Percentiles rank a stretch among this genome's conserved stretches.
phyloP scores from a whole-genome alignment of 2,329 filamentous ascomycete species.

The Hymenoscyphus salicellus region DNA sequence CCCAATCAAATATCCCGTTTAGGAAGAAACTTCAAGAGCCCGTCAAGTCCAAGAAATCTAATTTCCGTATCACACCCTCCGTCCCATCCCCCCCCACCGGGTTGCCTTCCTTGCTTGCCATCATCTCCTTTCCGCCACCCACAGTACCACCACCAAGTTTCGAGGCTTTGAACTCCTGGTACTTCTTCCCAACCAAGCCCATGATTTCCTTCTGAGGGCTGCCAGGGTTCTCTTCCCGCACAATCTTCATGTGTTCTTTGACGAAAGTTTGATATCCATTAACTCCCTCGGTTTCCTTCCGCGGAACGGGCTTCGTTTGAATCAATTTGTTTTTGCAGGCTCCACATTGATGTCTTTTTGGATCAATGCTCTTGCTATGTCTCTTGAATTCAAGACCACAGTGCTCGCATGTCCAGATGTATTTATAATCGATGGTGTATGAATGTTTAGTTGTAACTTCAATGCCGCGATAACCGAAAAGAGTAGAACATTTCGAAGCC shows the following conservation, averaged over 20 bases:
- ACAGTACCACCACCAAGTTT: conserved; percentile 18
- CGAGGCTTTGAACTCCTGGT: conserved; percentile 50
- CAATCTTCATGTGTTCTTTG: conserved; percentile 63
- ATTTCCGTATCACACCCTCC: conserved; percentile 28
- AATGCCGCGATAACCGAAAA: conserved; percentile 62
- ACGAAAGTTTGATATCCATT: conserved; percentile 58
- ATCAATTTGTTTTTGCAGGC: conserved; percentile 66
- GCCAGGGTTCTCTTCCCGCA: conserved; percentile 52
- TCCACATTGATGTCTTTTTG: conserved; percentile 68
- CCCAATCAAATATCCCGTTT: background rate
- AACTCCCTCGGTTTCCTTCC: conserved; percentile 39
- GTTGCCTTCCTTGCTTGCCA: conserved; percentile 5
- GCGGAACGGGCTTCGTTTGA: conserved; percentile 77
- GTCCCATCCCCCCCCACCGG: conserved; percentile 19
- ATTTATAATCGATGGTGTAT: conserved; percentile 91
- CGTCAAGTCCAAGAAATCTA: conserved; percentile 35
- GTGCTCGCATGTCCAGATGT: conserved; percentile 72
- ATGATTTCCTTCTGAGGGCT: conserved; percentile 67
- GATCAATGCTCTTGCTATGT: conserved; percentile 82
- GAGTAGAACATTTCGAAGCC: conserved; percentile 53
- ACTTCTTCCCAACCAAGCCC: conserved; percentile 62
- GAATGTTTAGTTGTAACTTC: conserved; percentile 84
- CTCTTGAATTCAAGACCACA: conserved; percentile 75
- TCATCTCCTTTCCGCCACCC: conserved; percentile 11
- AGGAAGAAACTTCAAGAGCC: conserved; percentile 21